A percentile compares a stretch with the other conserved stretches of the same genome.
Conservation (phyloP, 2,329 filamentous ascomycete genomes). For the Diaporthe helianthi region DNA sequence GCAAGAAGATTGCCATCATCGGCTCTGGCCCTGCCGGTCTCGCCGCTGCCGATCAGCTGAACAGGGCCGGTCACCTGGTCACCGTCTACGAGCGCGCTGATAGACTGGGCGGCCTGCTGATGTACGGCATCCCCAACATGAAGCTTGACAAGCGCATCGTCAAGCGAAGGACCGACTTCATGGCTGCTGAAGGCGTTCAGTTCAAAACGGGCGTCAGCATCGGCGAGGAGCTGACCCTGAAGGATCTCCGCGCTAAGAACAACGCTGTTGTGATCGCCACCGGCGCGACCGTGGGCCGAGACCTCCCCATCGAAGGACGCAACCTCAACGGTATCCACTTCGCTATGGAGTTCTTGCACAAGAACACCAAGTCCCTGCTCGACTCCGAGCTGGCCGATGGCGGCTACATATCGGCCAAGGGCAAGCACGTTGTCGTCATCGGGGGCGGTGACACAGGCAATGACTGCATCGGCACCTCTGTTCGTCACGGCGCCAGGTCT, state of each 20-base stretch:
- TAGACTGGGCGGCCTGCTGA: slow-evolving; percentile 87
- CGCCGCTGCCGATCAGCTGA: slow-evolving; percentile 90
- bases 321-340: slow-evolving; percentile 91
- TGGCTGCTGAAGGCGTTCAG: slow-evolving; percentile 85
- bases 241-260: slow-evolving; percentile 74
- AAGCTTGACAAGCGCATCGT: slow-evolving; percentile 98
- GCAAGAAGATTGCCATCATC: slow-evolving; percentile 87
- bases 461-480: slow-evolving; percentile 95
- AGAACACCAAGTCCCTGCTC: slow-evolving; percentile 96
- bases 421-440: slow-evolving; percentile 95
- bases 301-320: slow-evolving; percentile 88
- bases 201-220: slow-evolving; percentile 82
- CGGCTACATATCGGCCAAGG: slow-evolving; percentile 91
- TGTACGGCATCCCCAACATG: slow-evolving; percentile 99
- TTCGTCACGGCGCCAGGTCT: slow-evolving; percentile 93
- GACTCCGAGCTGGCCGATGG: slow-evolving; percentile 87
- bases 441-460: slow-evolving; percentile 98
- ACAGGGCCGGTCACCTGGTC: slow-evolving; percentile 86
- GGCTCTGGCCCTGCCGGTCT: slow-evolving; percentile 93
- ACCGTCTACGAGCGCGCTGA: slow-evolving; percentile 94
- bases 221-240: slow-evolving; percentile 76
- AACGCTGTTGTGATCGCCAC: slow-evolving; percentile 92
- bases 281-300: slow-evolving; percentile 90
- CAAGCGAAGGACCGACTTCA: slow-evolving; percentile 93
- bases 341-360: slow-evolving; percentile 96